phyloP scores from a whole-genome alignment of 331 rosid species.

The Pyracantha coccinea region DNA sequence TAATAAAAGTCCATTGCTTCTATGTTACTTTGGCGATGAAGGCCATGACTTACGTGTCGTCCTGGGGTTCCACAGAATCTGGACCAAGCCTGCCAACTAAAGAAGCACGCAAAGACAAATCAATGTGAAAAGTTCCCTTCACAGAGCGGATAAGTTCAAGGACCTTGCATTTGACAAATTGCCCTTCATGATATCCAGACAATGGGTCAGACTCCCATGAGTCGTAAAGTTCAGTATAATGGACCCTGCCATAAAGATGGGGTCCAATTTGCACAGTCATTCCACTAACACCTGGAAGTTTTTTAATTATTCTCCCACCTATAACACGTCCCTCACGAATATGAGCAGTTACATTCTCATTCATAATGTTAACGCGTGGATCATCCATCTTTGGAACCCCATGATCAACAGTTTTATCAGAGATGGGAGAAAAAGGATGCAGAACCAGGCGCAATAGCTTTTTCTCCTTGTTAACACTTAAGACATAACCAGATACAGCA shows the following conservation, averaged over 20 bases:
- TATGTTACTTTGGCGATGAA: background rate
- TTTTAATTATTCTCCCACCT: constrained; percentile 74
- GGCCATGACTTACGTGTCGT: constrained; percentile 13
- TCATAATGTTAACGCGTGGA: constrained; percentile 8
- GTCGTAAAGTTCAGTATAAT: constrained; percentile 65
- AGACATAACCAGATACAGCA: constrained; percentile 50
- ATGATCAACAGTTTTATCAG: constrained; percentile 17
- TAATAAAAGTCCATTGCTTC: background rate
- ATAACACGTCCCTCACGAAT: constrained; percentile 54
- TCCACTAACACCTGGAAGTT: constrained; percentile 79
- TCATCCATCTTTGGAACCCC: constrained; percentile 15
- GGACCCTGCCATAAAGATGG: constrained; percentile 64
- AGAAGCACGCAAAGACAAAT: constrained; percentile 57
- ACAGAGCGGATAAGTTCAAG: constrained; percentile 49
- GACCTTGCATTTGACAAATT: constrained; percentile 76
- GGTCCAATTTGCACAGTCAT: constrained; percentile 78
- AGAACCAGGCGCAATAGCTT: constrained; percentile 55
- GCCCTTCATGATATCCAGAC: constrained; percentile 73
- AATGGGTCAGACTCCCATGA: constrained; percentile 64
- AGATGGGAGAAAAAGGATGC: constrained; percentile 22
- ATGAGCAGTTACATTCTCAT: constrained; percentile 33
- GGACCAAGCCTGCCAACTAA: constrained; percentile 17
- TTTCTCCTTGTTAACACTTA: constrained; percentile 48
- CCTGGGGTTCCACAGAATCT: constrained; percentile 23
- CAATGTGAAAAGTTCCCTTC: constrained; percentile 59